phyloP scores from a whole-genome alignment of 2,329 filamentous ascomycete species.

The Nemania sp. region DNA sequence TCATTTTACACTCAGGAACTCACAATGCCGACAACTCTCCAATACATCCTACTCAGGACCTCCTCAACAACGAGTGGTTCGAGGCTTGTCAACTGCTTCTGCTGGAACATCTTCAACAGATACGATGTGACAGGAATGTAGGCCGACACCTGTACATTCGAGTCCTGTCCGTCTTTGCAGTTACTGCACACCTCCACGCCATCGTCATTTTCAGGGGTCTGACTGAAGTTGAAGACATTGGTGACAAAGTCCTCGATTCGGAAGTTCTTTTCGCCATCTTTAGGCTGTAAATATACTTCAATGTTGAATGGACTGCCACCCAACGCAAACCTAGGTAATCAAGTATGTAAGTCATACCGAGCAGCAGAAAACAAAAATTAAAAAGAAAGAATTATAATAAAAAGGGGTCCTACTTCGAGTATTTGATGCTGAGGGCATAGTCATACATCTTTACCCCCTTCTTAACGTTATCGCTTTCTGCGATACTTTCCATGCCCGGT shows the following conservation, averaged over 20 bases:
- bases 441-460: constrained; percentile 28
- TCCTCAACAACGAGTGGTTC: constrained; percentile 30
- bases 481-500: constrained; percentile 22
- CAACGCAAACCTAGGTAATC: constrained; percentile 34
- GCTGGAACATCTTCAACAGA: constrained; percentile 34
- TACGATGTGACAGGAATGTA: constrained; percentile 38
- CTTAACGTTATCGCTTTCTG: neutral
- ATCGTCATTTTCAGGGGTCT: constrained; percentile 30
- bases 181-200: constrained; percentile 37
- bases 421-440: constrained; percentile 37
- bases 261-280: constrained; percentile 28
- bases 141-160: constrained; percentile 31
- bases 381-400: neutral
- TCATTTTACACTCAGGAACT: constrained; percentile 6
- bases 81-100: constrained; percentile 32
- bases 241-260: constrained; percentile 34
- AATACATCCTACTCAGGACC: constrained; percentile 37
- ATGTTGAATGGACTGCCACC: constrained; percentile 37
- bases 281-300: constrained; percentile 33
- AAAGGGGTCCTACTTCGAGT: constrained; percentile 34
- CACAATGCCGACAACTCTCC: constrained; percentile 34
- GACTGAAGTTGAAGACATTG: constrained; percentile 40
- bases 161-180: constrained; percentile 32
- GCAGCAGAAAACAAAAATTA: neutral
- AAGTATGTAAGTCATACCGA: neutral